Percentiles rank a stretch among this genome's conserved stretches.
Evolutionary conservation across 805 yeast species (phyloP).

Genomic region (Kazachstania africana): DNA sequence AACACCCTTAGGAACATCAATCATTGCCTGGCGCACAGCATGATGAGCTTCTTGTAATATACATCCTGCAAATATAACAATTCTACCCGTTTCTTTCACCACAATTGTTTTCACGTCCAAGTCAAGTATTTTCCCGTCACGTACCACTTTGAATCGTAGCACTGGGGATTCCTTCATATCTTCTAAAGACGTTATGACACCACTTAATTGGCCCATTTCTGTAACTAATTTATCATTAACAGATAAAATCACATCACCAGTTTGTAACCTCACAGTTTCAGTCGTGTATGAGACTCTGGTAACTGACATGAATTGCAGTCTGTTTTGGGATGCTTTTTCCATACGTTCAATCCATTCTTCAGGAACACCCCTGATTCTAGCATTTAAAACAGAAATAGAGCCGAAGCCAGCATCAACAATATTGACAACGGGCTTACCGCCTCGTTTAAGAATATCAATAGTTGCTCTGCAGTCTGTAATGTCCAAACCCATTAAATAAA

Average conservation of each 20-base stretch:
- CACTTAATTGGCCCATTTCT: constrained; percentile 53
- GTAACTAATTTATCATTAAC: constrained; percentile 56
- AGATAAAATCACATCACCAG: constrained; percentile 71
- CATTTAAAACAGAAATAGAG: constrained; percentile 55
- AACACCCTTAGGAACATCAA: constrained; percentile 68
- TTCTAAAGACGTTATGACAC: constrained; percentile 29
- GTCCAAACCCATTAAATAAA: constrained; percentile 67
- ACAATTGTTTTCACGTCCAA: constrained; percentile 54
- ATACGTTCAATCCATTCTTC: constrained; percentile 67
- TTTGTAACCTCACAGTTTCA: constrained; percentile 27
- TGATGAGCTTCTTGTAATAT: constrained; percentile 82
- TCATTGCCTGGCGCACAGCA: constrained; percentile 78
- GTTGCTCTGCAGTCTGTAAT: constrained; percentile 52
- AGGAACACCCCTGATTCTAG: constrained; percentile 79
- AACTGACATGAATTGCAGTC: constrained; percentile 62
- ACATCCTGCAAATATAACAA: constrained; percentile 78
- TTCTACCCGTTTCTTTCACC: constrained; percentile 49
- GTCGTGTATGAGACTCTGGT: constrained; percentile 49
- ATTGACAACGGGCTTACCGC: constrained; percentile 44
- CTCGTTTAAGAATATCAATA: constrained; percentile 38
- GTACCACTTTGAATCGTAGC: constrained; percentile 51
- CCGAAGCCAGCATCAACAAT: constrained; percentile 73
- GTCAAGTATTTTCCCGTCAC: constrained; percentile 55
- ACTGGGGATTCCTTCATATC: constrained; percentile 25
- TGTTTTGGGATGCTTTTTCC: constrained; percentile 51